A percentile compares a stretch with the other conserved stretches of the same genome.
phyloP scores from a whole-genome alignment of 129 eudicot species.

The Calendula officinalis region DNA sequence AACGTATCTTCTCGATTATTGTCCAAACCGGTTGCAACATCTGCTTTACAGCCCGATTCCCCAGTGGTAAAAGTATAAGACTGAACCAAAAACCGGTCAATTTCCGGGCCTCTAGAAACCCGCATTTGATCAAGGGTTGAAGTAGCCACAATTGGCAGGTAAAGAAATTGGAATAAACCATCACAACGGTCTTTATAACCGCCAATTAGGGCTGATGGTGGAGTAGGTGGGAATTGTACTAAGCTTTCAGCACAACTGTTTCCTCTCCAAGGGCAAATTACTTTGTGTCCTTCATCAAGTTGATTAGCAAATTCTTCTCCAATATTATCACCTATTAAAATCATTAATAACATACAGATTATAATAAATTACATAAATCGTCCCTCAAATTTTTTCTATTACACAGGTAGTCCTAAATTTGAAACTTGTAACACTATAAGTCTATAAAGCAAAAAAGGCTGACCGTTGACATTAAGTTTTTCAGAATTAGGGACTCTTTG shows the following conservation, averaged over 20 bases:
- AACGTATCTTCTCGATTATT: constrained; percentile 50
- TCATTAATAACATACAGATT: not conserved
- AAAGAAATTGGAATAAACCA: constrained; percentile 83
- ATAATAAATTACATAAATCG: not conserved
- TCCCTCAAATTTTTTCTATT: no score
- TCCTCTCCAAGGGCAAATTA: constrained; percentile 89
- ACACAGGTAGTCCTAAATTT: no score
- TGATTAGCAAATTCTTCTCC: constrained; percentile 72
- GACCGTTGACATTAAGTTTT: no score
- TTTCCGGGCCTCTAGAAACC: constrained; percentile 62
- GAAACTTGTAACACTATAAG: no score
- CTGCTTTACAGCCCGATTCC: constrained; percentile 63
- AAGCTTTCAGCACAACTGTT: constrained; percentile 91
- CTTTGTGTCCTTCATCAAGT: constrained; percentile 81
- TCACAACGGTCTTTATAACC: constrained; percentile 97
- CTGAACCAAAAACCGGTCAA: constrained; percentile 71
- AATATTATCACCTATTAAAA: constrained; percentile 50
- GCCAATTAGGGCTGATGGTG: constrained; percentile 88
- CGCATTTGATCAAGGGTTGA: constrained; percentile 76
- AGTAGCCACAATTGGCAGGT: constrained; percentile 77
- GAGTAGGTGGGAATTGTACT: constrained; percentile 97
- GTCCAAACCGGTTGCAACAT: constrained; percentile 48
- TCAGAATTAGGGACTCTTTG: no score
- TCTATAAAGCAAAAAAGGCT: no score
- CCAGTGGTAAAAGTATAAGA: constrained; percentile 35